A percentile compares a stretch with the other conserved stretches of the same genome.
Conservation (phyloP, 495 filamentous ascomycete genomes). For the Aspergillus bridgeri region DNA sequence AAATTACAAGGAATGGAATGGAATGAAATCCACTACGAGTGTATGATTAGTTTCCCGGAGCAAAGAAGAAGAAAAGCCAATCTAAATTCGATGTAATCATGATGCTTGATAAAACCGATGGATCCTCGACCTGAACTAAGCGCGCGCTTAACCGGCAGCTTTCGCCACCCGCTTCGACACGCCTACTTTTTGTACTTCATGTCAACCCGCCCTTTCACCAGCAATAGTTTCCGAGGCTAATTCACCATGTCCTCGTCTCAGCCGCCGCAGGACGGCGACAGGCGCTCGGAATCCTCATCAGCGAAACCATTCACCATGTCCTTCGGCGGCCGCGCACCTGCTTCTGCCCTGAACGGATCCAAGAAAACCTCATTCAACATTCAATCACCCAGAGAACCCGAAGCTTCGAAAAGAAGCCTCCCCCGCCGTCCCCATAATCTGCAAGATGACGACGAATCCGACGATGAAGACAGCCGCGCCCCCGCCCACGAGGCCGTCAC, state of each 20-base stretch:
- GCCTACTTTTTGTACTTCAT: background rate
- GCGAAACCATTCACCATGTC: constrained; percentile 33
- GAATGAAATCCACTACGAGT: constrained; percentile 30
- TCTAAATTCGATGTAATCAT: background rate
- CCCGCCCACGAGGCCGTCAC: constrained; percentile 51
- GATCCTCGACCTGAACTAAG: constrained; percentile 8
- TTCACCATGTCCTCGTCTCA: constrained; percentile 13
- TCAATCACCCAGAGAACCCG: constrained; percentile 19
- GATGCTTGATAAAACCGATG: too few species aligned
- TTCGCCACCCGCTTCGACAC: constrained; percentile 18
- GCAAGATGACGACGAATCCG: constrained; percentile 42
- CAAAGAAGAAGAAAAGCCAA: background rate
- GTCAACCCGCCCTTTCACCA: background rate
- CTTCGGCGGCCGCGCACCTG: constrained; percentile 12
- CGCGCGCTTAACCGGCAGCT: constrained; percentile 15
- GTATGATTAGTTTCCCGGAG: constrained; percentile 31
- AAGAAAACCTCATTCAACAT: constrained; percentile 36
- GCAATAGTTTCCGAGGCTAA: background rate
- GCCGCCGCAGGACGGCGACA: constrained; percentile 11
- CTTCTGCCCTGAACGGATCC: constrained; percentile 15
- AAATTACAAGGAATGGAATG: constrained; percentile 24
- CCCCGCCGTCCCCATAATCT: constrained; percentile 36
- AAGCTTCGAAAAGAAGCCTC: constrained; percentile 23
- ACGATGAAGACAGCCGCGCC: constrained; percentile 29
- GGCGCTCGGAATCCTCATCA: constrained; percentile 6